A percentile compares a stretch with the other conserved stretches of the same genome.
These are phyloP conservation scores for Pseudonitzschia pungens DNA, from an alignment of 108 stramenopile genomes.

Conservation along the genomic window DNA sequence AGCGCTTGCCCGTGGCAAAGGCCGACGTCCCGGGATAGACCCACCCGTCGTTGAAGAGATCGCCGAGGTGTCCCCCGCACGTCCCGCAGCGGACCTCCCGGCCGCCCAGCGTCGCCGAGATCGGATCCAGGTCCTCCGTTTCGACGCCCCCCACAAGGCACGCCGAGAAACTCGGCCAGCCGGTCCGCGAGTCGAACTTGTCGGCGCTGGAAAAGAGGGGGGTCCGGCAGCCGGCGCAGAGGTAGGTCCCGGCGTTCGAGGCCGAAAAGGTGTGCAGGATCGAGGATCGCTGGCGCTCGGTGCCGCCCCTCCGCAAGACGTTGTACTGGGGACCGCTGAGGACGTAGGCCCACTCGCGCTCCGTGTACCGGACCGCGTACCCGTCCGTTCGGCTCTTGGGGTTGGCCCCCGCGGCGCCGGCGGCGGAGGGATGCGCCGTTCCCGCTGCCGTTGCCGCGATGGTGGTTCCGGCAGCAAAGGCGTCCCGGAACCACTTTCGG, in stretches of 20 bases:
- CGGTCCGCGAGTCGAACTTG: constrained; percentile 71
- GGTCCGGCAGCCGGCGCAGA: constrained; percentile 54
- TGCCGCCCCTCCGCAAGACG: constrained; percentile 41
- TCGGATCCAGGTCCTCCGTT: constrained; percentile 64
- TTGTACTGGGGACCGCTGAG: constrained; percentile 39
- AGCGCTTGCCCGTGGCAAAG: constrained; percentile 56
- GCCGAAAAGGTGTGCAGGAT: constrained; percentile 45
- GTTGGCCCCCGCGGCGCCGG: neutral
- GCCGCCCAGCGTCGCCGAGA: constrained; percentile 59
- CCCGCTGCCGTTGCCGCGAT: neutral
- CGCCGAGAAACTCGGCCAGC: constrained; percentile 69
- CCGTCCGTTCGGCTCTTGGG: constrained; percentile 54
- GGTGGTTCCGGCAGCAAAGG: too few relatives aligned
- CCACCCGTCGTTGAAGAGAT: constrained; percentile 64
- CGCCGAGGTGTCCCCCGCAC: constrained; percentile 71
- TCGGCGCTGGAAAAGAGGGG: constrained; percentile 51
- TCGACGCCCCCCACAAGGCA: constrained; percentile 59
- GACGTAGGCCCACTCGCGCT: constrained; percentile 38
- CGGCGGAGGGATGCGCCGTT: neutral
- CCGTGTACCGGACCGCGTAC: constrained; percentile 40
- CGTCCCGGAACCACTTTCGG: too few relatives aligned
- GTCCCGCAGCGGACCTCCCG: constrained; percentile 71
- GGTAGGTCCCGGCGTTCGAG: constrained; percentile 42
- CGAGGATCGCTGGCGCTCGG: constrained; percentile 40
- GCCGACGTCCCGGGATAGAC: constrained; percentile 75